Conservation (phyloP, 2,329 filamentous ascomycete species). For the Paradendryphiella salina region DNA sequence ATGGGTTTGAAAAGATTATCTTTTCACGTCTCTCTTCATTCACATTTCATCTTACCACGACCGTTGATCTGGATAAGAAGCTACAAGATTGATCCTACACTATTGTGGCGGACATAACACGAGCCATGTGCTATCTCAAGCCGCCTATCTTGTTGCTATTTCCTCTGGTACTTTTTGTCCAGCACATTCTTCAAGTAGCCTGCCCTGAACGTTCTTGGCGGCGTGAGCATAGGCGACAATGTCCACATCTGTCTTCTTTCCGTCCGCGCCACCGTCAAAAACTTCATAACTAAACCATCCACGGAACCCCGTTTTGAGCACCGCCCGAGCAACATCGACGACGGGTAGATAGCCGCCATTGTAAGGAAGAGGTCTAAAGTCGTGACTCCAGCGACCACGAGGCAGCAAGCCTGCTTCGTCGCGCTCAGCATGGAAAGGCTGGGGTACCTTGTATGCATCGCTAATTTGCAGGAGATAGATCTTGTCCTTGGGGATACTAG, state of each 20-base stretch:
- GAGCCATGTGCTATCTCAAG: too few relatives aligned
- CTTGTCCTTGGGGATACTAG: constrained; percentile 66
- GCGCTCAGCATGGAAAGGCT: constrained; percentile 57
- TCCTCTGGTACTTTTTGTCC: constrained; percentile 23
- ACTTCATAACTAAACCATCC: constrained; percentile 72
- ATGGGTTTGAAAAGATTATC: too few relatives aligned
- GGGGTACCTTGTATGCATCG: constrained; percentile 68
- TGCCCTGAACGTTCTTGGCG: constrained; percentile 55
- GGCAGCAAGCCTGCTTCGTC: constrained; percentile 61
- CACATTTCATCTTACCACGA: too few relatives aligned
- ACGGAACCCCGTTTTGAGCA: constrained; percentile 68
- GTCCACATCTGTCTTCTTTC: constrained; percentile 58
- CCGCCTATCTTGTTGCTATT: constrained; percentile 17
- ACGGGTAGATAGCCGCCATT: constrained; percentile 73
- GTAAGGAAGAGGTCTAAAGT: constrained; percentile 69
- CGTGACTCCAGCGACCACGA: constrained; percentile 70
- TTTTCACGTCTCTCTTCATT: too few relatives aligned
- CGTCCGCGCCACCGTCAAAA: constrained; percentile 64
- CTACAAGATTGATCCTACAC: background rate
- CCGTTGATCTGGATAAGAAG: too few relatives aligned
- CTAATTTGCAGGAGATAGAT: constrained; percentile 76
- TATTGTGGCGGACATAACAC: background rate
- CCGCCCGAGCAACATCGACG: constrained; percentile 64
- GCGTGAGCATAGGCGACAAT: constrained; percentile 55
- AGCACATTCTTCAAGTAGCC: constrained; percentile 41